phyloP scores from a whole-genome alignment of 2,329 filamentous ascomycete species.

The Phyllosticta citrichinensis region DNA sequence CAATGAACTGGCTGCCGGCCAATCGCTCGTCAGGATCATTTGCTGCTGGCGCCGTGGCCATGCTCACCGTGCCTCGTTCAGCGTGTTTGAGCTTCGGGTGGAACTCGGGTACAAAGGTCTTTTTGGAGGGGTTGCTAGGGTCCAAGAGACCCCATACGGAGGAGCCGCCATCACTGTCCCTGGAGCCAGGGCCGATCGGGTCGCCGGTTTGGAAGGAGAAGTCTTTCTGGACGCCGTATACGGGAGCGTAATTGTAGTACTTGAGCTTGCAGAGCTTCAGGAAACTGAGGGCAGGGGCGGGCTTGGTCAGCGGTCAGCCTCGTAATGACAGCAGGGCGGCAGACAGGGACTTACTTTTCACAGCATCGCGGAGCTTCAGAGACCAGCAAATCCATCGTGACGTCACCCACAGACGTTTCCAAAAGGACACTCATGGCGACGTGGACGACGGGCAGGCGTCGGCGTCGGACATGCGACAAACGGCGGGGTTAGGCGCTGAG shows the following conservation, averaged over 20 bases:
- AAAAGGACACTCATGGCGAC: constrained; percentile 76
- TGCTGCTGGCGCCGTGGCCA: constrained; percentile 77
- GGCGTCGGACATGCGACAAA: background rate
- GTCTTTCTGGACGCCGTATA: constrained; percentile 86
- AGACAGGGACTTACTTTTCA: constrained; percentile 68
- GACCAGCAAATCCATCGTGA: constrained; percentile 86
- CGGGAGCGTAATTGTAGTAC: constrained; percentile 95
- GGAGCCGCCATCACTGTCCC: constrained; percentile 80
- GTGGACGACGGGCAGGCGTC: background rate
- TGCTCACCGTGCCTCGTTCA: constrained; percentile 87
- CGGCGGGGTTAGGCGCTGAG: background rate
- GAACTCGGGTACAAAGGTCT: constrained; percentile 75
- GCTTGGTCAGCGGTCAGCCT: constrained; percentile 49
- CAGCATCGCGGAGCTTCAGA: constrained; percentile 85
- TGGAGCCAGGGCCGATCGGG: constrained; percentile 74
- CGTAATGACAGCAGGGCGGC: constrained; percentile 18
- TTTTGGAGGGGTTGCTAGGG: constrained; percentile 49
- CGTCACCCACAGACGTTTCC: constrained; percentile 85
- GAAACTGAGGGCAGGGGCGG: constrained; percentile 53
- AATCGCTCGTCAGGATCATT: constrained; percentile 71
- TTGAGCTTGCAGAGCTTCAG: constrained; percentile 98
- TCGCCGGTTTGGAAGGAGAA: constrained; percentile 97
- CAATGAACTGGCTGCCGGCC: constrained; percentile 85
- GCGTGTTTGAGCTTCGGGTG: constrained; percentile 79
- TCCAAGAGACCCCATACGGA: constrained; percentile 85